phyloP scores from a whole-genome alignment of 345 rosid species.

The Firmiana major region DNA sequence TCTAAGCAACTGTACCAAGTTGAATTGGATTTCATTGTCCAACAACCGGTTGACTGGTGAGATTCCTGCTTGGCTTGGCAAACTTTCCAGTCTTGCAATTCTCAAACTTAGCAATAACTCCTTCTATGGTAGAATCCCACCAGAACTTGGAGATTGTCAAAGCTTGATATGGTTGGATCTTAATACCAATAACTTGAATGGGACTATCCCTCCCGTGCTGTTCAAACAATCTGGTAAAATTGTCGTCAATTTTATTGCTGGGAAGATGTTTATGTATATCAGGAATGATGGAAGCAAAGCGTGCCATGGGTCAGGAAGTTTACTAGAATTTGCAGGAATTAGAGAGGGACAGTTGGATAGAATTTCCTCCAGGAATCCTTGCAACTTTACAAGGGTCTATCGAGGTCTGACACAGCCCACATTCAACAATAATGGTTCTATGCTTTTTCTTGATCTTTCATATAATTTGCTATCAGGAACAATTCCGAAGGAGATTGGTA shows the following conservation, averaged over 20 bases:
- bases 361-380: conserved; percentile 71
- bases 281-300: conserved; percentile 75
- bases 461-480: conserved; percentile 64
- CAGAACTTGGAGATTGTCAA: conserved; percentile 78
- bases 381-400: conserved; percentile 77
- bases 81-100: conserved; percentile 68
- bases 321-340: conserved; percentile 89
- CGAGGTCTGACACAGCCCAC: conserved; percentile 69
- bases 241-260: conserved; percentile 66
- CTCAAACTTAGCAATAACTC: conserved; percentile 93
- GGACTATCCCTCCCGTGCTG: conserved; percentile 71
- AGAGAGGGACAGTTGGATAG: conserved; percentile 49
- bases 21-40: conserved; percentile 90
- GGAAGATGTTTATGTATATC: conserved; percentile 71
- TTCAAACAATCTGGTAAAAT: conserved; percentile 87
- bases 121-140: conserved; percentile 71
- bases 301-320: conserved; percentile 90
- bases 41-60: conserved; percentile 72
- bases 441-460: conserved; percentile 90
- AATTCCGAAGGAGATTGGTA: conserved; percentile 83
- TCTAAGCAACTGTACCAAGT: conserved; percentile 67
- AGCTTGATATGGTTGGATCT: conserved; percentile 97
- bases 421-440: conserved; percentile 82
- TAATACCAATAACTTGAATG: conserved; percentile 64
- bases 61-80: conserved; percentile 78